Percentiles rank a stretch among this genome's conserved stretches.
Conservation (phyloP, 2,329 filamentous ascomycete species). For the Pseudopithomyces chartarum region DNA sequence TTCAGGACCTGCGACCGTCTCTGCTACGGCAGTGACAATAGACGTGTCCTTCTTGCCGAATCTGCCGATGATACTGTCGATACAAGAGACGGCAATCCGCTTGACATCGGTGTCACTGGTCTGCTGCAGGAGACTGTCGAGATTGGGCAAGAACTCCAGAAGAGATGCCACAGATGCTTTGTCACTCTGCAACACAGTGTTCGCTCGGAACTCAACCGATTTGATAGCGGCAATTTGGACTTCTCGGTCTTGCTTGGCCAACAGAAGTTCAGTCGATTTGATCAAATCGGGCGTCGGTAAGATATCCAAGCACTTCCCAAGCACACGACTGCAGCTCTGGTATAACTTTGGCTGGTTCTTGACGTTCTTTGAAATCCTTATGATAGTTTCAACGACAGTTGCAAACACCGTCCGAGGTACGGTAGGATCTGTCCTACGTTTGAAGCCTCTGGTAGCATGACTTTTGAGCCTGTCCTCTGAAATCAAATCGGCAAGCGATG, state of each 20-base stretch:
- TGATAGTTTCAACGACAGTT: conserved; percentile 47
- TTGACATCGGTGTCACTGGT: conserved; percentile 76
- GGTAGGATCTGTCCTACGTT: conserved; percentile 30
- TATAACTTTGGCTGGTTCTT: conserved; percentile 49
- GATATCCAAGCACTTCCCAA: conserved; percentile 81
- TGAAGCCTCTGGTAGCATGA: conserved; percentile 39
- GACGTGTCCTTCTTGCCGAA: conserved; percentile 91
- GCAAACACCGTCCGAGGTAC: conserved; percentile 40
- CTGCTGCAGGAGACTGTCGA: conserved; percentile 76
- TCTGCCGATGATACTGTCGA: conserved; percentile 91
- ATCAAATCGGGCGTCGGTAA: conserved; percentile 88
- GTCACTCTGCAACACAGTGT: conserved; percentile 73
- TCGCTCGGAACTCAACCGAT: conserved; percentile 77
- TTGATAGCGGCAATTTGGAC: conserved; percentile 73
- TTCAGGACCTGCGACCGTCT: conserved; percentile 74
- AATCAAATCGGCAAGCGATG: conserved; percentile 45
- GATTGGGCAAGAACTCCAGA: conserved; percentile 77
- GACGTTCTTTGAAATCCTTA: conserved; percentile 66
- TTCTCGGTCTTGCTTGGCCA: conserved; percentile 75
- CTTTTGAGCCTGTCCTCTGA: conserved; percentile 37
- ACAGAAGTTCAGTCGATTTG: conserved; percentile 80
- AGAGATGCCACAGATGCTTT: conserved; percentile 70
- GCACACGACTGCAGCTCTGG: conserved; percentile 64
- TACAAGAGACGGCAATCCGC: conserved; percentile 83
- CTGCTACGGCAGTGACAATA: conserved; percentile 74